phyloP scores from a whole-genome alignment of 164 flowering plant genomes.

The Vitis rupestris region DNA sequence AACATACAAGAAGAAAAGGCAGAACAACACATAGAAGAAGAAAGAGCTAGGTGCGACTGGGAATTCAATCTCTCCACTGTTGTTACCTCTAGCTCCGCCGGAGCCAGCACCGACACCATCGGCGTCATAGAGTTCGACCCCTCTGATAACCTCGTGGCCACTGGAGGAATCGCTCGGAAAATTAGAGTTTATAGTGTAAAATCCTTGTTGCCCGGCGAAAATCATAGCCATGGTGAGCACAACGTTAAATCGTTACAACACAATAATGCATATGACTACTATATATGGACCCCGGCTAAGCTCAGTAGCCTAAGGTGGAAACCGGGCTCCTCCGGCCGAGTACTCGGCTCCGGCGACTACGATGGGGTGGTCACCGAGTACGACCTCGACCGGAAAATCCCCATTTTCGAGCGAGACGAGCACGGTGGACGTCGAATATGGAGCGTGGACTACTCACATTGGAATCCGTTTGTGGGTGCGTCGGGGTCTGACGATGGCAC shows the following conservation, averaged over 20 bases:
- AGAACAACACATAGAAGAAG: constrained; percentile 15
- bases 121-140: constrained; percentile 70
- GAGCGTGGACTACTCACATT: constrained; percentile 64
- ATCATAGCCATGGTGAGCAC: neutral
- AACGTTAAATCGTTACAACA: constrained; percentile 25
- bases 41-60: constrained; percentile 53
- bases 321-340: constrained; percentile 41
- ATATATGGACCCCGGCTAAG: constrained; percentile 74
- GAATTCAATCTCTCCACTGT: constrained; percentile 49
- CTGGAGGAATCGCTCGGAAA: constrained; percentile 73
- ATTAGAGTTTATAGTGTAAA: constrained; percentile 45
- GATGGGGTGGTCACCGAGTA: constrained; percentile 77
- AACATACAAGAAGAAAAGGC: neutral
- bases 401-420: constrained; percentile 75
- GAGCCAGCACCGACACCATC: constrained; percentile 42
- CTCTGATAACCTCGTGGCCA: constrained; percentile 41
- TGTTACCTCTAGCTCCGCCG: constrained; percentile 27
- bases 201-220: constrained; percentile 16
- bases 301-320: constrained; percentile 70
- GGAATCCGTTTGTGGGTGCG: constrained; percentile 45
- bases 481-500: constrained; percentile 49
- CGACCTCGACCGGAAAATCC: constrained; percentile 47
- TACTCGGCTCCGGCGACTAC: constrained; percentile 66
- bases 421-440: constrained; percentile 74
- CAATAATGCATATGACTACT: constrained; percentile 39